Conservation (phyloP, 768 basidiomycete genomes). For the Russula sp. region DNA sequence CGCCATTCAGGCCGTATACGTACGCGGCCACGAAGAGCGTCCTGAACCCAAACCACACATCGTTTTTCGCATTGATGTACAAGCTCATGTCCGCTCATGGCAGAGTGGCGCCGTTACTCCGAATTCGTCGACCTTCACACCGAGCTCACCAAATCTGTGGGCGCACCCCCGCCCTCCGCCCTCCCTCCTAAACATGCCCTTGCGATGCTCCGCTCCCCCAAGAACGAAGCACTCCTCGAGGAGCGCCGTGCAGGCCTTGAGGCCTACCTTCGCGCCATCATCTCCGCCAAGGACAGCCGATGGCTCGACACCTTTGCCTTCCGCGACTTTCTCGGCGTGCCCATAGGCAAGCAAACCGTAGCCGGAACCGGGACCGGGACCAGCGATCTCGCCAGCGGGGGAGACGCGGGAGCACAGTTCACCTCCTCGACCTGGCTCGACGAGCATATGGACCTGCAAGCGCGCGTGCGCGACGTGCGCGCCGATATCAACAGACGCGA, state of each 20-base stretch:
- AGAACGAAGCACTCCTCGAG: conserved; percentile 57
- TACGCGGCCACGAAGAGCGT: conserved; percentile 64
- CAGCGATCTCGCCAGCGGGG: not conserved
- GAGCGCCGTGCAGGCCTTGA: conserved; percentile 76
- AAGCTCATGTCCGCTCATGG: conserved; percentile 88
- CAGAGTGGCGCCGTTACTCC: conserved; percentile 87
- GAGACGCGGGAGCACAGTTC: conserved; percentile 40
- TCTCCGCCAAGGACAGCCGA: conserved; percentile 69
- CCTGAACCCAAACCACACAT: conserved; percentile 65
- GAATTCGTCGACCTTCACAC: conserved; percentile 86
- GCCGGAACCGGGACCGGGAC: too few species aligned
- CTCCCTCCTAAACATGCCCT: conserved; percentile 83
- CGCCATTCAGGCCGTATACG: conserved; percentile 69
- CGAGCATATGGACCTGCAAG: conserved; percentile 74
- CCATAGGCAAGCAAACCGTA: conserved; percentile 42
- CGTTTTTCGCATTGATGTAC: conserved; percentile 77
- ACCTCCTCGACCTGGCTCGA: conserved; percentile 82
- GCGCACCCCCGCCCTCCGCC: conserved; percentile 66
- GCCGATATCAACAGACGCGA: conserved; percentile 85
- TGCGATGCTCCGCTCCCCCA: conserved; percentile 53
- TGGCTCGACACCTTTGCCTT: conserved; percentile 80
- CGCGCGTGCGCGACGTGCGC: conserved; percentile 71
- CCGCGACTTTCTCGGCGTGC: conserved; percentile 81
- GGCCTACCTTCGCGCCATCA: conserved; percentile 76
- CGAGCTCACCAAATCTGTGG: conserved; percentile 73